Percentiles rank a stretch among this genome's conserved stretches.
These are phyloP conservation scores for Pichia deserticola DNA, from an alignment of 805 yeast genomes.

Conservation along the genomic window DNA sequence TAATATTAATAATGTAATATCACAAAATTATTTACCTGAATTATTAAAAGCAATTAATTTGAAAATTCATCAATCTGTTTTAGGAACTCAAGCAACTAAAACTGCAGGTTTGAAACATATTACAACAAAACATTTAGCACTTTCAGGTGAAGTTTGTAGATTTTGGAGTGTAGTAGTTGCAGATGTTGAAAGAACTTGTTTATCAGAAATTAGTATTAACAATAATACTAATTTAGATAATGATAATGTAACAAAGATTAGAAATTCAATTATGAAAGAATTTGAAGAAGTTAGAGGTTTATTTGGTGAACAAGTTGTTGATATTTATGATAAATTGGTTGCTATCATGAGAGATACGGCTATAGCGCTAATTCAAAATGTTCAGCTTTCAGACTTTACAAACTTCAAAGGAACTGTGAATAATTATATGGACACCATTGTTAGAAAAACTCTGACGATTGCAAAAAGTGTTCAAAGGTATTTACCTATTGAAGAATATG, in stretches of 20 bases:
- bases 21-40: constrained; percentile 24
- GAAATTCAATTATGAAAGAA: constrained; percentile 26
- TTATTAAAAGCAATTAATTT: constrained; percentile 46
- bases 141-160: constrained; percentile 59
- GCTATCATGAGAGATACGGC: constrained; percentile 60
- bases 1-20: constrained; percentile 30
- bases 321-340: constrained; percentile 56
- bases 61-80: constrained; percentile 50
- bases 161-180: constrained; percentile 30
- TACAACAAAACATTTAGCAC: constrained; percentile 62
- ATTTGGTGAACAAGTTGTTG: constrained; percentile 54
- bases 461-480: constrained; percentile 52
- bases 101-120: constrained; percentile 70
- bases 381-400: neutral
- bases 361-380: neutral
- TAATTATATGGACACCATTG: constrained; percentile 53
- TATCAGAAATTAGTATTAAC: constrained; percentile 15
- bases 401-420: neutral
- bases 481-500: constrained; percentile 43
- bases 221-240: constrained; percentile 22
- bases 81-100: constrained; percentile 69
- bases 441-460: constrained; percentile 61
- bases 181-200: constrained; percentile 19
- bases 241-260: constrained; percentile 12
- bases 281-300: constrained; percentile 34